Base-by-base conservation (phyloP, 331 rosid species). In the Saraca asoca region DNA sequence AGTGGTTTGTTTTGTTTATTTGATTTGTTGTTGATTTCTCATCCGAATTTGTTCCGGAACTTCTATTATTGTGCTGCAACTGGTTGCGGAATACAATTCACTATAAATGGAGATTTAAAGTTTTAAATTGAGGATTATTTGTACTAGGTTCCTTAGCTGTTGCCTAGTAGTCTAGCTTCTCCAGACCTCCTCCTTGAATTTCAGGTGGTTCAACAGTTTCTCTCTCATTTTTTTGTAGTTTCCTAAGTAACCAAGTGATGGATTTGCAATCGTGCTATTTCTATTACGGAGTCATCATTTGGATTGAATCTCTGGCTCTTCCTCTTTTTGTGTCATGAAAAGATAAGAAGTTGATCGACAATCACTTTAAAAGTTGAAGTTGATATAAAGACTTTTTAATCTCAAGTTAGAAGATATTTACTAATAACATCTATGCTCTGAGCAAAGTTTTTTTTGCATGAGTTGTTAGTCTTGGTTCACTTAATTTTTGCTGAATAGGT, bases 221-320 rank as follows among this genome's bases (percentile, higher is more conserved):
- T 24, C 31, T 24, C 31, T 24, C 2, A 24, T 24, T 24, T 24
- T 24, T 24, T 24, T 24, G n/a, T 24, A 24, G 31, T 24, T 24
- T 24, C 31, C 31, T 24, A 24, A 24, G 31, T 24, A 24, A 24
- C 31, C 29, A 35, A 51, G 41, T 0, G 37, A 44, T 60, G 34
- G 48, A 44, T 17, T 45, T 11, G 42, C n/a, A 56, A 55, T 69
- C 53, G 0, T 46, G 58, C 20, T 29, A 1, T 54, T 33, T 66
- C 17, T 55, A 20, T 71, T 34, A 6, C 57, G 17, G 31, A 3
- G 31, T 1, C 3, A 24, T 58, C 55, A 56, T 12, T 73, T 78
- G 58, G 37, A 68, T 75, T 75, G 64, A 61, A 78, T 82, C 71
- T 58, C 17, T 42, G 57, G 45, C 14, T 44, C 20, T 66, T 62